phyloP scores from a whole-genome alignment of 371 early-diverging fungal genomes.

The Mitosporidium daphniae region DNA sequence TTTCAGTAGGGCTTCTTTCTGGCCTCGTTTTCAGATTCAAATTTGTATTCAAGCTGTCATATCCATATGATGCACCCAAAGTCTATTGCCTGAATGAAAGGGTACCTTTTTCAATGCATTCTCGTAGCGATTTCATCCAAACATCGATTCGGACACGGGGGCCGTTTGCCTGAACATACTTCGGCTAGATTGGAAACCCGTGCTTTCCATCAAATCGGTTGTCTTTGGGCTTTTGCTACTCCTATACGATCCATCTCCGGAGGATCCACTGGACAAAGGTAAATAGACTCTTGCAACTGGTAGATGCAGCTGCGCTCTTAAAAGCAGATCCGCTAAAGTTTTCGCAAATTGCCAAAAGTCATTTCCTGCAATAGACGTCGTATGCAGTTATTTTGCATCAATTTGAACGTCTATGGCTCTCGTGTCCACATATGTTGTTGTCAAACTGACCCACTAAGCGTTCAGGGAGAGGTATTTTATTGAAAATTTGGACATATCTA shows the following conservation, averaged over 20 bases:
- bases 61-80: conserved; percentile 94
- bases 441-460: no score
- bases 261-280: conserved; percentile 82
- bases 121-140: conserved; percentile 33
- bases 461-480: no score
- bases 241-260: conserved; percentile 84
- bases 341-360: no score
- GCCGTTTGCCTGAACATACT: conserved; percentile 93
- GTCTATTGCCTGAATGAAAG: conserved; percentile 21
- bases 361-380: no score
- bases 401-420: no score
- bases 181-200: conserved; percentile 97
- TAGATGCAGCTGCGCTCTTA: no score
- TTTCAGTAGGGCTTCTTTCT: no score
- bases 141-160: conserved; percentile 84
- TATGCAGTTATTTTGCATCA: no score
- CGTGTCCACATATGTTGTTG: no score
- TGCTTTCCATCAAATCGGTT: conserved; percentile 68
- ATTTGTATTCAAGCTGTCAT: conserved; percentile 51
- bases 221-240: conserved; percentile 73
- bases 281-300: no score
- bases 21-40: conserved; percentile 71
- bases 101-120: background rate
- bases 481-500: no score
- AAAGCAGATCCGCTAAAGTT: no score